Base-by-base conservation (phyloP, 2,329 filamentous ascomycete species). In the Fusarium denticulatum region DNA sequence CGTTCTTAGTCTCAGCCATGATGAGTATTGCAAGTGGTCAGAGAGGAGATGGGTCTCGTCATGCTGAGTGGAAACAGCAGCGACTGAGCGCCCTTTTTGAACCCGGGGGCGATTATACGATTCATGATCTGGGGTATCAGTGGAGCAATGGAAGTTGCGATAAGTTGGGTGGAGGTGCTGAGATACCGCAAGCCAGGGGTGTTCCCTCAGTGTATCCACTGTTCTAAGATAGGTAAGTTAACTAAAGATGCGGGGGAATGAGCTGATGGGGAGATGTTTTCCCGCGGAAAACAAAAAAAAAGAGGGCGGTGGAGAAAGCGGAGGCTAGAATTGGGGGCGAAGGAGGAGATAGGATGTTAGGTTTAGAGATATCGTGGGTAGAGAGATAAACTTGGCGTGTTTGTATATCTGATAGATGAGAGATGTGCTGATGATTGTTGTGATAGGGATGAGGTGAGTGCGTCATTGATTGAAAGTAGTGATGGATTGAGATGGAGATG, bases 121-220 rank as follows among this genome's bases (percentile, higher is more conserved):
- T 73, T 69, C 75, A 71, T 63, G 69, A 71, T 76, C 75, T 37
- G 75, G 75, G 75, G 75, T 67, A 76, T 34, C 39, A 61, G 50
- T 66, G 64, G 62, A 60, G 32, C 47, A 30, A n/a, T n/a, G n/a
- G n/a, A 32, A 26, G 47, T 22, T 40, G 50, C 40, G 64, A 67
- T 67, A 67, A 67, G 64, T 67, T n/a, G 22, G 3, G 64, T 67
- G 64, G 64, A 67, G 53, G 37, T 40, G 20, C 71, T 55, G 24
- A 74, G 75, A 74, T 76, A 67, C 47, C 59, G 60, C 73, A 76
- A 76, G 61, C 57, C 22, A 50, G 47, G 53, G 49, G 42, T 59
- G 39, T 15, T 40, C 1, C 20, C 30, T 22, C 37, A 39, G 37
- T 22, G 24, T 24, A 46, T 46, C 45, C 26, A 47, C 45, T 47